Conservation (phyloP, 768 basidiomycete genomes). For the Boletales sp. region DNA sequence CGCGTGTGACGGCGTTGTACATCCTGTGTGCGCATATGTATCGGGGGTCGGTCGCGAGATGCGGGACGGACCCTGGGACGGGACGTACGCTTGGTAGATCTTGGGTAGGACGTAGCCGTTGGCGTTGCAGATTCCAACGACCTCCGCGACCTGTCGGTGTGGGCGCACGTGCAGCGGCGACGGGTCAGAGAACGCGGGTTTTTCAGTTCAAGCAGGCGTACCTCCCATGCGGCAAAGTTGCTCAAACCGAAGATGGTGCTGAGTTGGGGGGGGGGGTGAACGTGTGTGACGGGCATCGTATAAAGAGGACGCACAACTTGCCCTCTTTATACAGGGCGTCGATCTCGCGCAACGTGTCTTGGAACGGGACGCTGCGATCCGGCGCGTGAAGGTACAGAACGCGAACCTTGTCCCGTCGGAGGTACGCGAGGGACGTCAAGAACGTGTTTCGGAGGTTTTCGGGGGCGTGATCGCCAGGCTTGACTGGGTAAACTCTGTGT, state of each 20-base stretch:
- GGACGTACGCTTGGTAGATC: slow-evolving; percentile 48
- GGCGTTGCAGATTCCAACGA: slow-evolving; percentile 52
- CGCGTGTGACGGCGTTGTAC: slow-evolving; percentile 48
- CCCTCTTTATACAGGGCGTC: slow-evolving; percentile 57
- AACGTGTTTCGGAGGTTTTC: slow-evolving; percentile 43
- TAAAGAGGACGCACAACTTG: slow-evolving; percentile 38
- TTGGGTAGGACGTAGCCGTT: slow-evolving; percentile 54
- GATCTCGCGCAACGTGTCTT: slow-evolving; percentile 51
- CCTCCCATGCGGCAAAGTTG: slow-evolving; percentile 58
- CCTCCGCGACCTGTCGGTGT: slow-evolving; percentile 47
- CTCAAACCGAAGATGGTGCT: slow-evolving; percentile 62
- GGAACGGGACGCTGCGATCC: slow-evolving; percentile 54
- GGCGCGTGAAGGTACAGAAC: slow-evolving; percentile 61
- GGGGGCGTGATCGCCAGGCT: slow-evolving; percentile 41
- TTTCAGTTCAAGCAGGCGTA: slow-evolving; percentile 7
- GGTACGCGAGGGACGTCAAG: slow-evolving; percentile 40
- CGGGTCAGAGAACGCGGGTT: too few species aligned
- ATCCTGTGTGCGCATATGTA: slow-evolving; percentile 20
- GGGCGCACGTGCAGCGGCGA: too few species aligned
- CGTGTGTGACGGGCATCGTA: too few species aligned
- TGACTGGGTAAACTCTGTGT: slow-evolving; percentile 38
- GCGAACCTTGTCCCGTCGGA: slow-evolving; percentile 44
- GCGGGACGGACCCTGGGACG: too few species aligned
- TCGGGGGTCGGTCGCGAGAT: too few species aligned
- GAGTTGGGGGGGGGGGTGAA: neutral